These are phyloP conservation scores for Naganishia vaughanmartiniae DNA, from an alignment of 768 basidiomycete species.

Conservation along the genomic window DNA sequence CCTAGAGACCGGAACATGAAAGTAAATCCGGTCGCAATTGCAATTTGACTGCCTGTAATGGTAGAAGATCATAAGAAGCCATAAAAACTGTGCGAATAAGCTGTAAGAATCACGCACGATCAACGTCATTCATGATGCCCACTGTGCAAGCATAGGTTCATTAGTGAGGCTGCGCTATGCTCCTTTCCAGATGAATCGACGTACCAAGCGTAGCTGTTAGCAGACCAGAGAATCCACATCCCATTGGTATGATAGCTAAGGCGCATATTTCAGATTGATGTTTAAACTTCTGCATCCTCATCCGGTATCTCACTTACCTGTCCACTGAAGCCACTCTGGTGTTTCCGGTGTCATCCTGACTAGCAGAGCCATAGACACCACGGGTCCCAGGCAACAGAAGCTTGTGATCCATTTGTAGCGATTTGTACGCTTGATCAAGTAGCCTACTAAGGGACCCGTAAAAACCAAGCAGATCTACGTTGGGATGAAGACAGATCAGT, in stretches of 20 bases:
- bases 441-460: conserved; percentile 29
- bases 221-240: conserved; percentile 29
- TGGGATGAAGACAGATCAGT: background rate
- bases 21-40: conserved; percentile 31
- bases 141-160: background rate
- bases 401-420: conserved; percentile 33
- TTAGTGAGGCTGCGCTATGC: background rate
- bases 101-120: conserved; percentile 21
- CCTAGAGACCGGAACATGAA: conserved; percentile 32
- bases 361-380: conserved; percentile 30
- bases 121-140: conserved; percentile 31
- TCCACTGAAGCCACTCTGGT: conserved; percentile 28
- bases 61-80: background rate
- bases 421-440: conserved; percentile 26
- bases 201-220: conserved; percentile 28
- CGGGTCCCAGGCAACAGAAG: conserved; percentile 30
- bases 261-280: no score
- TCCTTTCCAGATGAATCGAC: background rate
- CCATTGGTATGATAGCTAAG: conserved; percentile 30
- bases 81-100: background rate
- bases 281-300: background rate
- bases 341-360: conserved; percentile 7
- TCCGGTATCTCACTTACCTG: background rate
- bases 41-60: conserved; percentile 27
- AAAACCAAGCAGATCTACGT: conserved; percentile 28